These are phyloP conservation scores for Cercospora sp. DNA, from an alignment of 2,329 filamentous ascomycete genomes.

Conservation along the genomic window DNA sequence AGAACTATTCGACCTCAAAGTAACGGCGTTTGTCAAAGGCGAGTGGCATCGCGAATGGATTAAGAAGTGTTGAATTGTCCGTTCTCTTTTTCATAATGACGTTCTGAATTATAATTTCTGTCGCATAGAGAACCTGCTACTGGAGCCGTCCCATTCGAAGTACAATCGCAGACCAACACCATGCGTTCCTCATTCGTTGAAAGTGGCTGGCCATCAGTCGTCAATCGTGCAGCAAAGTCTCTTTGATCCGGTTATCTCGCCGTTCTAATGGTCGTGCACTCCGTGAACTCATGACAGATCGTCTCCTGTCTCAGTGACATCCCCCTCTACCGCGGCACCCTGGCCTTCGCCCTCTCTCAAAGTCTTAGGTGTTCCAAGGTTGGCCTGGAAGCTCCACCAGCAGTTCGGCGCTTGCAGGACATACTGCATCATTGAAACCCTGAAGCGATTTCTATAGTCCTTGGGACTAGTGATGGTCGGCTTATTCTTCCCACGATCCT, in stretches of 20 bases:
- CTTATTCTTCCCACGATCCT: conserved; percentile 83
- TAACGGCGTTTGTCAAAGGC: not conserved
- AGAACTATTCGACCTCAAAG: not conserved
- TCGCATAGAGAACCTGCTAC: not conserved
- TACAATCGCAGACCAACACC: not conserved
- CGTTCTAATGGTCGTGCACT: not conserved
- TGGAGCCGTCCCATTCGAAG: not conserved
- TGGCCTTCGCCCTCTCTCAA: conserved; percentile 29
- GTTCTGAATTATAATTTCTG: not conserved
- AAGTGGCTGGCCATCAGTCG: not conserved
- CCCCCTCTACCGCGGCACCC: conserved; percentile 11
- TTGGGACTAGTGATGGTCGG: conserved; percentile 96
- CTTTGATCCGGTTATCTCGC: not conserved
- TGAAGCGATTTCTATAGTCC: conserved; percentile 94
- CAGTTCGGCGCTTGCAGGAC: conserved; percentile 74
- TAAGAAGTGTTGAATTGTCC: not conserved
- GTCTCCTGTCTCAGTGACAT: conserved; percentile 15
- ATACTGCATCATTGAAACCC: conserved; percentile 93
- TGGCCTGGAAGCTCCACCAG: conserved; percentile 67
- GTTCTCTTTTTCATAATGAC: not conserved
- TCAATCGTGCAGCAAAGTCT: not conserved
- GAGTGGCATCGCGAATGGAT: not conserved
- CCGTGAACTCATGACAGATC: conserved; percentile 1
- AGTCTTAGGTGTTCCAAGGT: conserved; percentile 38
- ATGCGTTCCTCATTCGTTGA: not conserved